Evolutionary conservation across 148 eudicot genomes (phyloP).

Genomic region (Tetragonia tetragonoides): DNA sequence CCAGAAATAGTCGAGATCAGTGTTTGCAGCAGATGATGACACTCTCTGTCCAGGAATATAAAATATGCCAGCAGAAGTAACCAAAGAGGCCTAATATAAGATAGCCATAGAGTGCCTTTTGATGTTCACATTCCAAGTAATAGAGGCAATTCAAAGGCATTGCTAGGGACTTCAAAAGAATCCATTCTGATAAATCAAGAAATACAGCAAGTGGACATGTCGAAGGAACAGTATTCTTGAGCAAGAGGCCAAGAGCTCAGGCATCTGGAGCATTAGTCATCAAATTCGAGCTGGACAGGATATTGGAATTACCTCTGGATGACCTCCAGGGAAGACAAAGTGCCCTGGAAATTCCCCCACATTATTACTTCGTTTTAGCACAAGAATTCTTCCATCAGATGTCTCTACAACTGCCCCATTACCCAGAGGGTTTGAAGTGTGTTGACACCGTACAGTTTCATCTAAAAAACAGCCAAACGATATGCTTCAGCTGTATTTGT

Average conservation of each 20-base stretch:
- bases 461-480: constrained; percentile 35
- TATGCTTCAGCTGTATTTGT: neutral
- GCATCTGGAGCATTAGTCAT: neutral
- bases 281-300: neutral
- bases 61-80: neutral
- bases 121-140: neutral
- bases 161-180: neutral
- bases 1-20: neutral
- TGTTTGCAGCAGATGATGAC: neutral
- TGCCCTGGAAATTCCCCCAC: constrained; percentile 95
- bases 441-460: constrained; percentile 72
- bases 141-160: neutral
- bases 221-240: neutral
- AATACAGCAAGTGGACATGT: neutral
- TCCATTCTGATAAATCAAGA: neutral
- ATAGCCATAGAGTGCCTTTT: neutral
- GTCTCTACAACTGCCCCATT: constrained; percentile 92
- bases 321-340: constrained; percentile 97
- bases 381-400: constrained; percentile 61
- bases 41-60: neutral
- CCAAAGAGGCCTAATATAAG: neutral
- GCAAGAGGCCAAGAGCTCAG: neutral
- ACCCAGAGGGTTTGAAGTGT: constrained; percentile 87
- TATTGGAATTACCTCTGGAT: constrained; percentile 71
- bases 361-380: constrained; percentile 84